Evolutionary conservation across 1,284 basidiomycete genomes (phyloP).

Genomic region (Cutaneotrichosporon sp.): DNA sequence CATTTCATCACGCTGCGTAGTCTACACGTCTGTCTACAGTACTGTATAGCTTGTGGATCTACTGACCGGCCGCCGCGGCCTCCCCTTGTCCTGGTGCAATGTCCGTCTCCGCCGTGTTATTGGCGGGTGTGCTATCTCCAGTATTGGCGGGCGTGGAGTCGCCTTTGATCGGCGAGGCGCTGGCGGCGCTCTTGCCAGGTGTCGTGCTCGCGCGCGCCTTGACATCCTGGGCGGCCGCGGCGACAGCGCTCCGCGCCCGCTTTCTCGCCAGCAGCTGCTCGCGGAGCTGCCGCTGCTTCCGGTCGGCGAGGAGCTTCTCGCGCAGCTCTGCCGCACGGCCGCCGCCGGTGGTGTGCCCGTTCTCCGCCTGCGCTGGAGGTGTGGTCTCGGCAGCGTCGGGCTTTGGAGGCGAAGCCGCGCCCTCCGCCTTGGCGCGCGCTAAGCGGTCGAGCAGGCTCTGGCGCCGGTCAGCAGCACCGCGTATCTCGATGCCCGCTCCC

Average conservation of each 20-base stretch:
- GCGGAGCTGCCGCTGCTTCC: constrained; percentile 23
- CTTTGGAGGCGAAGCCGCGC: not conserved
- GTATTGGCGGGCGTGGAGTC: not conserved
- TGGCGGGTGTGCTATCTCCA: not conserved
- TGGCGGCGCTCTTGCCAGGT: not conserved
- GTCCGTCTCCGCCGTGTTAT: too few relatives aligned
- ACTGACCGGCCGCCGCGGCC: not conserved
- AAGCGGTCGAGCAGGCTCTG: constrained; percentile 24
- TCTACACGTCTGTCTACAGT: not conserved
- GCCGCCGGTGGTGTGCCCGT: constrained; percentile 27
- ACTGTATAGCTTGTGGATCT: too few relatives aligned
- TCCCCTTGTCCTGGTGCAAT: not conserved
- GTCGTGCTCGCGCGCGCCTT: not conserved
- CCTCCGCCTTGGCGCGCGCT: constrained; percentile 6
- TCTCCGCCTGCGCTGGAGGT: not conserved
- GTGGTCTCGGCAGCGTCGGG: not conserved
- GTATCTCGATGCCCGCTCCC: constrained; percentile 18
- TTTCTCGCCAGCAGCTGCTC: constrained; percentile 24
- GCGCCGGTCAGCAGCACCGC: constrained; percentile 21
- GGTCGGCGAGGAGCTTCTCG: constrained; percentile 39
- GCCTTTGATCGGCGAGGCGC: not conserved
- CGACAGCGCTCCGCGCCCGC: constrained; percentile 14
- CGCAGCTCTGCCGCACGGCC: constrained; percentile 34
- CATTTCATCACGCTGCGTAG: constrained; percentile 1
- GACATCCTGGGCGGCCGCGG: constrained; percentile 4